These are phyloP conservation scores for Elaeis guineensis DNA, from an alignment of 176 grass and related monocot genomes.

Conservation along the genomic window DNA sequence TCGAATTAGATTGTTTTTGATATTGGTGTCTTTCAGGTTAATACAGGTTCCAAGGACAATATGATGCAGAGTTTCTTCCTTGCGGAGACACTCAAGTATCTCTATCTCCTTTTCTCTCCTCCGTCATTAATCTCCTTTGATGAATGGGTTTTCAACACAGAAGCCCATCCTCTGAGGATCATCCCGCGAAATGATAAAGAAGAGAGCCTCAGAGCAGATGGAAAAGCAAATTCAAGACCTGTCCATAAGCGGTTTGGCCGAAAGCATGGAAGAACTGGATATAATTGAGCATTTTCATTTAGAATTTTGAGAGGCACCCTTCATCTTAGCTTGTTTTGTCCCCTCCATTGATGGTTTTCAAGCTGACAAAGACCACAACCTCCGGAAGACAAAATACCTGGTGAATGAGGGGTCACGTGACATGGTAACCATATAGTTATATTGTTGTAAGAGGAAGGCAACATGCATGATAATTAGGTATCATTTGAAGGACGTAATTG, in stretches of 20 bases:
- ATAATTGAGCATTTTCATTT: not conserved
- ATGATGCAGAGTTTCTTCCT: conserved; percentile 99
- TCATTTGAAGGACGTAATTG: too few species aligned
- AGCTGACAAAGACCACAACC: too few species aligned
- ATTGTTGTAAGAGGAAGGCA: too few species aligned
- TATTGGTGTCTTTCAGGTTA: conserved; percentile 41
- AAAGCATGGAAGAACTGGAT: conserved; percentile 60
- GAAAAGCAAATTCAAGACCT: conserved; percentile 16
- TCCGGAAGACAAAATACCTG: too few species aligned
- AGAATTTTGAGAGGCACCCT: too few species aligned
- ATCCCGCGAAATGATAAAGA: conserved; percentile 22
- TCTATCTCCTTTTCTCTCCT: conserved; percentile 92
- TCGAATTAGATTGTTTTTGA: not conserved
- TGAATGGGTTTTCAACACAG: conserved; percentile 98
- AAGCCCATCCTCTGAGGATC: conserved; percentile 93
- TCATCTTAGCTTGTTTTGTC: too few species aligned
- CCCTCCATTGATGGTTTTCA: too few species aligned
- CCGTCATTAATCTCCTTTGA: conserved; percentile 85
- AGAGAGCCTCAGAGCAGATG: not conserved
- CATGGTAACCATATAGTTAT: too few species aligned
- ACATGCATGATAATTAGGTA: too few species aligned
- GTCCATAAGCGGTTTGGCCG: conserved; percentile 50
- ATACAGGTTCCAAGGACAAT: conserved; percentile 76
- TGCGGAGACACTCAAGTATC: conserved; percentile 91
- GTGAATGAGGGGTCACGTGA: too few species aligned